Base-by-base conservation (phyloP, 768 basidiomycete species). In the Daedalea quercina region DNA sequence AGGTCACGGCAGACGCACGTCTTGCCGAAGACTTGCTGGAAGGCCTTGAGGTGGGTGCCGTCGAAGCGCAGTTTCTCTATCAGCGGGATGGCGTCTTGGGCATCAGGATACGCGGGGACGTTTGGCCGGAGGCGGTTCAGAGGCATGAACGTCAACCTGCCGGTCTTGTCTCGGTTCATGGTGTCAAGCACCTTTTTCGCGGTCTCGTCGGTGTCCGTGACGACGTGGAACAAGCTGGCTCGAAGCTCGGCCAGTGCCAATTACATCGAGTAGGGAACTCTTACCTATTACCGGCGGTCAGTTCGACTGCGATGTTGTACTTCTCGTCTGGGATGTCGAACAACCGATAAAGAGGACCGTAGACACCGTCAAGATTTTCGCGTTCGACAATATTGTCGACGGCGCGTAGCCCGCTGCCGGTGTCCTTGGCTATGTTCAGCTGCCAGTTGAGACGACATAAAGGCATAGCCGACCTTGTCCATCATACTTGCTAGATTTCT, bases 101-200 rank as follows among this genome's bases (percentile, higher is more conserved):
- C 86, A 71, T 87, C 76, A 64, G 85, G 85, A 19, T 81, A 72
- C 0, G 79, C 74, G 1, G 76, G 73, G 34, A 76, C 76, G 57
- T 88, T 90, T 50, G 88, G 87, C 60, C 87, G 85, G 54, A 99
- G 82, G 13, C 96, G 87, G 68, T 98, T 98, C 37, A 99, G 79
- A 19, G 96, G 96, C 87, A 99, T 94, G 72, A 98, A 97, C 0
- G 96, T 99, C 8, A 99, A 90, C 47, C 96, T 85, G 1, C 95
- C 96, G 11, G 83, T 88, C 66, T 89, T 91, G 66, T 98, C 94
- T 63, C 84, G 84, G 60, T 94, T 73, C 95, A 99, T 97, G 58
- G 87, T 74, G 19, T 96, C 90, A 12, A 99, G 81, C n/a, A 98
- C 84, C 63, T 80, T 82, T 2, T 85, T 85, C 0, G 94, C 96